phyloP scores from a whole-genome alignment of 2,329 filamentous ascomycete genomes.

The Aspergillus felis region DNA sequence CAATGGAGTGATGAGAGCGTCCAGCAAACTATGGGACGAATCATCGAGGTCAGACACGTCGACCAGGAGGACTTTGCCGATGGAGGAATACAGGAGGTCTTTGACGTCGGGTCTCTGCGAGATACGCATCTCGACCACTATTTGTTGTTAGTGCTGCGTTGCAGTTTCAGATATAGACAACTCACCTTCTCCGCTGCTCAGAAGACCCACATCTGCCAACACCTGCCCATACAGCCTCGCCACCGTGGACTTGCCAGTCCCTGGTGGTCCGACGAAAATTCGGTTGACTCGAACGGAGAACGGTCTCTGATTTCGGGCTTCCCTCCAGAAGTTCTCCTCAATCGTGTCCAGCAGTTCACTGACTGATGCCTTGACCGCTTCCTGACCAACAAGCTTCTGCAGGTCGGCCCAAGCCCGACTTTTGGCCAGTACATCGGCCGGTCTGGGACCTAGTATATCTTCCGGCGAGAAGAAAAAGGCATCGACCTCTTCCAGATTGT shows the following conservation, averaged over 20 bases:
- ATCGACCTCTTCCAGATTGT: constrained; percentile 14
- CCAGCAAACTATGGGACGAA: constrained; percentile 2
- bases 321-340: constrained; percentile 17
- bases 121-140: neutral
- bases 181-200: constrained; percentile 11
- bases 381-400: constrained; percentile 16
- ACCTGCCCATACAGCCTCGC: constrained; percentile 17
- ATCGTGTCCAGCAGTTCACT: constrained; percentile 11
- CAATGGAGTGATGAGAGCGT: constrained; percentile 5
- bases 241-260: constrained; percentile 20
- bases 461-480: constrained; percentile 19
- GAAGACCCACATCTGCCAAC: constrained; percentile 15
- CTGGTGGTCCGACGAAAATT: constrained; percentile 16
- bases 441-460: constrained; percentile 15
- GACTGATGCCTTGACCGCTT: constrained; percentile 13
- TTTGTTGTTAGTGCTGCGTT: neutral
- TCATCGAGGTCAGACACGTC: constrained; percentile 11
- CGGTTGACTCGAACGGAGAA: constrained; percentile 14
- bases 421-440: constrained; percentile 6
- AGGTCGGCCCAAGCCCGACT: constrained; percentile 15
- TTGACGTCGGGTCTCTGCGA: constrained; percentile 3
- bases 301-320: constrained; percentile 15
- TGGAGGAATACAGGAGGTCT: constrained; percentile 4
- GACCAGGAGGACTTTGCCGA: constrained; percentile 14
- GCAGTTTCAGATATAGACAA: neutral